A percentile compares a stretch with the other conserved stretches of the same genome.
These are phyloP conservation scores for Ballota nigra DNA, from an alignment of 257 asterid genomes.

Conservation along the genomic window DNA sequence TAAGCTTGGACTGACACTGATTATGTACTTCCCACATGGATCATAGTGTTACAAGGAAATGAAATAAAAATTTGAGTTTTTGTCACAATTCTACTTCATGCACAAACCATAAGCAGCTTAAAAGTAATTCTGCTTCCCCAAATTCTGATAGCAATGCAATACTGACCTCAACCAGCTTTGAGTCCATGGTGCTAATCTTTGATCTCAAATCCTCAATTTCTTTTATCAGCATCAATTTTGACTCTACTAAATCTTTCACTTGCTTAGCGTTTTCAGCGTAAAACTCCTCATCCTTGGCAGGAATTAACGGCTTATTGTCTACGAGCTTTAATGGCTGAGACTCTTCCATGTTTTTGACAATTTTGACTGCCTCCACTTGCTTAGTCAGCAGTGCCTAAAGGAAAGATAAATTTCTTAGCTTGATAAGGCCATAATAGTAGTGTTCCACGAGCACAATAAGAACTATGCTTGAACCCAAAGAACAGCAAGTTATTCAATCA, in stretches of 20 bases:
- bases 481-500: not conserved
- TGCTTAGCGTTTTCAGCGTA: constrained; percentile 24
- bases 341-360: constrained; percentile 37
- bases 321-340: constrained; percentile 30
- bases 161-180: constrained; percentile 67
- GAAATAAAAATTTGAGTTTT: not conserved
- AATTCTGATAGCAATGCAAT: constrained; percentile 19
- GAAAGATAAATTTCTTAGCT: constrained; percentile 1
- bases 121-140: not conserved
- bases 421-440: not conserved
- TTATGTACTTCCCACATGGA: not conserved
- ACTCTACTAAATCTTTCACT: constrained; percentile 40
- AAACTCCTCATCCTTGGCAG: constrained; percentile 34
- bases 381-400: constrained; percentile 35
- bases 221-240: constrained; percentile 34
- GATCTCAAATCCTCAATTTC: constrained; percentile 51
- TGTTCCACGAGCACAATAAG: not conserved
- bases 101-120: constrained; percentile 10
- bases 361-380: constrained; percentile 40
- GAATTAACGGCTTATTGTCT: constrained; percentile 33
- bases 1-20: not conserved
- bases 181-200: constrained; percentile 48
- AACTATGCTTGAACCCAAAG: constrained; percentile 3
- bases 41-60: not conserved
- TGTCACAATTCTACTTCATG: constrained; percentile 4